These are phyloP conservation scores for Carex pumila DNA, from an alignment of 176 grass and related monocot species.

Conservation along the genomic window DNA sequence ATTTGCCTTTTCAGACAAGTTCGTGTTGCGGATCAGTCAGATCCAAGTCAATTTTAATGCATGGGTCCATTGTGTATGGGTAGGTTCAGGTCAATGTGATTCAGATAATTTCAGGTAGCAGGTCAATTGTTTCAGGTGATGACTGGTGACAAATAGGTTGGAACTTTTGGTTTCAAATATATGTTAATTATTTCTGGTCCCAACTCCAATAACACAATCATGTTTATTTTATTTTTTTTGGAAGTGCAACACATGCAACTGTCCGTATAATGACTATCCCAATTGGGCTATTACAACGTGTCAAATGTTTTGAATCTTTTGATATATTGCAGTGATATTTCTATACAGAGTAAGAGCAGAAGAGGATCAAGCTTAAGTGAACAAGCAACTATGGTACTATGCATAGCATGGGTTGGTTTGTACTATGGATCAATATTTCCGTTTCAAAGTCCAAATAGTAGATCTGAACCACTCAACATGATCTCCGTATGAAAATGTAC, in stretches of 20 bases:
- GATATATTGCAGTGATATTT: background rate
- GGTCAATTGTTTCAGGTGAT: background rate
- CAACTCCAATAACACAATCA: background rate
- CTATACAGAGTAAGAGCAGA: background rate
- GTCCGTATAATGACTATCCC: background rate
- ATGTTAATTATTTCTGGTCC: background rate
- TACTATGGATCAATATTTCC: no score
- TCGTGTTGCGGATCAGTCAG: background rate
- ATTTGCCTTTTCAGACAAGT: background rate
- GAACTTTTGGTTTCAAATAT: background rate
- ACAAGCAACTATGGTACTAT: background rate
- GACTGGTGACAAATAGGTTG: background rate
- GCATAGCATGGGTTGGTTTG: no score
- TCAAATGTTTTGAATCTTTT: background rate
- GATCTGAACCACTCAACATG: no score
- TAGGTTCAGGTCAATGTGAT: background rate
- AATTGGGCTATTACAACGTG: background rate
- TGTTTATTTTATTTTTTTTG: background rate
- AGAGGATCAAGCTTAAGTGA: background rate
- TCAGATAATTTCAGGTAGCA: background rate
- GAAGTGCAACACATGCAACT: background rate
- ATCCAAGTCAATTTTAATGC: background rate
- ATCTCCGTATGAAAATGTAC: no score
- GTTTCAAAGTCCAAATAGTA: no score
- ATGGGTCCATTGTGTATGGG: background rate